Percentiles rank a stretch among this genome's conserved stretches.
Conservation (phyloP, 352 stramenopile species). For the Phytopythium cucurbitacearum region DNA sequence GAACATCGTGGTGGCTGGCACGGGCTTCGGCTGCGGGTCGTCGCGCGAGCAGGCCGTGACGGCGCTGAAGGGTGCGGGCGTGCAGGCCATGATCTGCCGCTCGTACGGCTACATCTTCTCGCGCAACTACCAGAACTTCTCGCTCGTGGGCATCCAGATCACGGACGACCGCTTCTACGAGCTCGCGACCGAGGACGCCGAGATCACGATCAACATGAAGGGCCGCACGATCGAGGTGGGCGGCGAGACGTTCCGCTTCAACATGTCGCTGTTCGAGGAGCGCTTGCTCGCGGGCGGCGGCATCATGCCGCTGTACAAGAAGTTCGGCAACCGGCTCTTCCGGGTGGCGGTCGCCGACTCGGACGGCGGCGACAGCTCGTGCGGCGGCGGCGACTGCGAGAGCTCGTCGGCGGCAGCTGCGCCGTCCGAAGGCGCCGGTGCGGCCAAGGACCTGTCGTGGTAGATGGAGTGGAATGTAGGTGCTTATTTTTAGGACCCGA, state of each 20-base stretch:
- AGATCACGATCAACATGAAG: conserved; percentile 82
- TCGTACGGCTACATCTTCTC: conserved; percentile 88
- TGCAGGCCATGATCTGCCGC: conserved; percentile 76
- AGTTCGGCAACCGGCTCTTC: conserved; percentile 84
- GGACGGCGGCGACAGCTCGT: conserved; percentile 25
- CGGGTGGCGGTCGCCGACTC: conserved; percentile 77
- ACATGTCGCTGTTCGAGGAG: conserved; percentile 87
- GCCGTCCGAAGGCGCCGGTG: conserved; percentile 24
- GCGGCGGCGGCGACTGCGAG: conserved; percentile 24
- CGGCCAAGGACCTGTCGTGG: conserved; percentile 57
- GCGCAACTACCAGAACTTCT: conserved; percentile 87
- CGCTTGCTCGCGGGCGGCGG: conserved; percentile 70
- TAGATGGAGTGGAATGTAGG: conserved; percentile 13
- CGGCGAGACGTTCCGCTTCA: conserved; percentile 75
- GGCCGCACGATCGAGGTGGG: conserved; percentile 76
- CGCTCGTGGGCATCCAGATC: conserved; percentile 74
- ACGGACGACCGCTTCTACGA: conserved; percentile 81
- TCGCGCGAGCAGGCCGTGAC: conserved; percentile 84
- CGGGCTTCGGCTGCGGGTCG: conserved; percentile 81
- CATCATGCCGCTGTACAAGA: conserved; percentile 87
- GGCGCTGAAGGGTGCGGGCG: conserved; percentile 71
- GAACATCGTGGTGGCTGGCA: conserved; percentile 70
- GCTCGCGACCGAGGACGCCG: conserved; percentile 61
- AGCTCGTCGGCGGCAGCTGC: conserved; percentile 34
- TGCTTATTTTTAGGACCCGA: not conserved